Conservation (phyloP, 306 rosid species). For the Quercus wislizeni region DNA sequence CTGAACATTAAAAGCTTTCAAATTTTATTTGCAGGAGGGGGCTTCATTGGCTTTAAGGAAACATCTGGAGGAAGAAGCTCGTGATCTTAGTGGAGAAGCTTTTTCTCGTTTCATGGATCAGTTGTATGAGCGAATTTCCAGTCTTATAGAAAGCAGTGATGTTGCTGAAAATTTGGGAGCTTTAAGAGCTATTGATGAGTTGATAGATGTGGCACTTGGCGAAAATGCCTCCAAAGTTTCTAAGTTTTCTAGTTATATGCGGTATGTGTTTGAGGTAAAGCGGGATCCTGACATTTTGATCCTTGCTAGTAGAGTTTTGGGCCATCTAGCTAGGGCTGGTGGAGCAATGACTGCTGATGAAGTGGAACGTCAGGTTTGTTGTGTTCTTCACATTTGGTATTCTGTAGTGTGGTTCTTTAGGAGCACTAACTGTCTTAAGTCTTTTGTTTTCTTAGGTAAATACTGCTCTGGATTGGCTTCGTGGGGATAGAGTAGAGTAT, state of each 20-base stretch:
- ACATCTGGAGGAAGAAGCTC: constrained; percentile 91
- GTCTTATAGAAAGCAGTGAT: constrained; percentile 72
- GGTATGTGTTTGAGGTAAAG: constrained; percentile 78
- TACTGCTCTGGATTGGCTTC: constrained; percentile 88
- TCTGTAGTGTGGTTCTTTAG: neutral
- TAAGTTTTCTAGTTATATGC: constrained; percentile 75
- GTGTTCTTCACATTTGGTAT: neutral
- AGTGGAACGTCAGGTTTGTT: constrained; percentile 88
- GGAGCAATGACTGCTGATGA: constrained; percentile 99
- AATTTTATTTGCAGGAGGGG: constrained; percentile 57
- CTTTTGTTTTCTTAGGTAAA: constrained; percentile 48
- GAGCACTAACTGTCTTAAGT: constrained; percentile 17
- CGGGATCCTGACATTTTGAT: constrained; percentile 90
- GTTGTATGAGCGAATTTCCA: constrained; percentile 77
- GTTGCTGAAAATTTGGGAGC: constrained; percentile 91
- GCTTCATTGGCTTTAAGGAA: constrained; percentile 74
- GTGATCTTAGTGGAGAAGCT: constrained; percentile 89
- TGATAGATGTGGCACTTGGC: constrained; percentile 90
- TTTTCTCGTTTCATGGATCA: constrained; percentile 96
- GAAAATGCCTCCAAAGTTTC: constrained; percentile 96
- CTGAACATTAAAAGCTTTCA: neutral
- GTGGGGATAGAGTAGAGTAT: constrained; percentile 84
- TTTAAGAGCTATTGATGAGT: constrained; percentile 90
- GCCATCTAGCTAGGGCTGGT: constrained; percentile 95
- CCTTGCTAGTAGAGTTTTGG: constrained; percentile 90